Conservation (phyloP, 164 flowering plant species). For the Stephania japonica region DNA sequence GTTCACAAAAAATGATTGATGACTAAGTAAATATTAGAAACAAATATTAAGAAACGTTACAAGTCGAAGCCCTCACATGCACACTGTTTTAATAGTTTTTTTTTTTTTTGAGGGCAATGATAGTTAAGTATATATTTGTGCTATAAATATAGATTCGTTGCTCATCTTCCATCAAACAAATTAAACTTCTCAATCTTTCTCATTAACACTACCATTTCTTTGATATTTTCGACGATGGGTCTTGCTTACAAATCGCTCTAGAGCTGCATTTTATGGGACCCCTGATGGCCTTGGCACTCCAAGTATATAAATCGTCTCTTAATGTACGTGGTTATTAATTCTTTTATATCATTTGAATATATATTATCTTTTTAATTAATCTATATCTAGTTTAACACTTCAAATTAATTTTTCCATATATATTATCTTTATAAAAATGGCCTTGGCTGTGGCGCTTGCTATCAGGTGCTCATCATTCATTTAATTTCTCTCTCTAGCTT, state of each 20-base stretch:
- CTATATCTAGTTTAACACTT: background rate
- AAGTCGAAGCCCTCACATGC: too few relatives aligned
- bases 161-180: background rate
- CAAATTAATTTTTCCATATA: background rate
- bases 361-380: too few relatives aligned
- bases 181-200: background rate
- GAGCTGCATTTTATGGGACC: constrained; percentile 83
- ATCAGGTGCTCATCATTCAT: constrained; percentile 70
- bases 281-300: constrained; percentile 78
- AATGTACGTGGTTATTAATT: too few relatives aligned
- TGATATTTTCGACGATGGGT: background rate
- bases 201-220: background rate
- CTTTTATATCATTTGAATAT: too few relatives aligned
- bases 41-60: too few relatives aligned
- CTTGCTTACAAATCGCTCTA: constrained; percentile 19
- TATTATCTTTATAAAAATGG: constrained; percentile 50
- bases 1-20: too few relatives aligned
- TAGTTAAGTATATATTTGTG: too few relatives aligned
- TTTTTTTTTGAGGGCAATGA: too few relatives aligned
- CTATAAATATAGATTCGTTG: background rate
- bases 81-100: too few relatives aligned
- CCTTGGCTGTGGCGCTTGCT: constrained; percentile 82
- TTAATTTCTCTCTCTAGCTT: too few relatives aligned
- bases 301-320: constrained; percentile 32
- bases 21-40: too few relatives aligned